Percentiles rank a stretch among this genome's conserved stretches.
Evolutionary conservation across 176 grass and related monocot species (phyloP).

Genomic region (Hordeum vulgare): MorexV3_pseudomolecules_assembly NC_058524.1:518413968-518414467

Average conservation of each 20-base stretch:
- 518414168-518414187: background rate
- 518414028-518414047: too few relatives aligned
- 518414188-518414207: background rate
- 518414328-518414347: background rate
- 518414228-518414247: background rate
- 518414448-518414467: background rate
- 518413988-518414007: too few relatives aligned
- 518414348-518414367: slow-evolving; percentile 29
- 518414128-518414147: background rate
- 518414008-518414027: too few relatives aligned
- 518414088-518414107: background rate
- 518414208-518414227: background rate
- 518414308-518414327: background rate
- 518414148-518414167: background rate
- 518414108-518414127: background rate
- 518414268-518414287: background rate
- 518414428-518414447: slow-evolving; percentile 66
- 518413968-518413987: too few relatives aligned
- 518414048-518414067: too few relatives aligned
- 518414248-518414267: background rate
- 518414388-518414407: slow-evolving; percentile 80
- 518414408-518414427: slow-evolving; percentile 55
- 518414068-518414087: background rate
- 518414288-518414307: background rate
- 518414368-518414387: slow-evolving; percentile 95